Evolutionary conservation across 2,329 filamentous ascomycete species (phyloP).

Genomic region (Verruconis gallopava): DNA sequence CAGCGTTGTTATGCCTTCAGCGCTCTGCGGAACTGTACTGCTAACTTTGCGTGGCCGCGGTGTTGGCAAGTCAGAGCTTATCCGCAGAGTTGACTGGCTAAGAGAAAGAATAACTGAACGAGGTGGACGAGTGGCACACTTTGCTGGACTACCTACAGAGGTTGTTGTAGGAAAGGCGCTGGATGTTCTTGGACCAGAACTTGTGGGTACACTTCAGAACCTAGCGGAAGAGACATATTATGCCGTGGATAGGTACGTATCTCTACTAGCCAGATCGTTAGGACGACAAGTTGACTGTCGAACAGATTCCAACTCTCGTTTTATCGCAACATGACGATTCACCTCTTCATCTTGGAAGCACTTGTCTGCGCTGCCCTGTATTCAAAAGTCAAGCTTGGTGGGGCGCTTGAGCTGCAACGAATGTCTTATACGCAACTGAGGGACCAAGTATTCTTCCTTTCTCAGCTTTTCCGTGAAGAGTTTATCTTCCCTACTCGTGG

Average conservation of each 20-base stretch:
- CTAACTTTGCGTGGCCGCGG: constrained; percentile 83
- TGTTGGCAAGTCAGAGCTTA: constrained; percentile 74
- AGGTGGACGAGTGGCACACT: constrained; percentile 86
- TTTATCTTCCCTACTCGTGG: constrained; percentile 94
- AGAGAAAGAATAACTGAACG: constrained; percentile 68
- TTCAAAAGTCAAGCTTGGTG: constrained; percentile 77
- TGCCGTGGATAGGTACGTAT: constrained; percentile 62
- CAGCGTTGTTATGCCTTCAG: constrained; percentile 96
- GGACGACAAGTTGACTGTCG: constrained; percentile 10
- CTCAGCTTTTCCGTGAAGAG: constrained; percentile 81
- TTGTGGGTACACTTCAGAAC: constrained; percentile 68
- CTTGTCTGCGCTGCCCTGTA: constrained; percentile 86
- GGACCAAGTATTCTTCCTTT: constrained; percentile 77
- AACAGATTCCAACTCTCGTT: constrained; percentile 80
- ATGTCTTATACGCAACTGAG: constrained; percentile 62
- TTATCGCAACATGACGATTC: constrained; percentile 98
- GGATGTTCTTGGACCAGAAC: constrained; percentile 78
- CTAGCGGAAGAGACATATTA: constrained; percentile 87
- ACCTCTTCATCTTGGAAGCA: constrained; percentile 89
- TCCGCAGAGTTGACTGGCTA: constrained; percentile 83
- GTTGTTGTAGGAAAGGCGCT: constrained; percentile 80
- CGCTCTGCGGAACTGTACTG: constrained; percentile 84
- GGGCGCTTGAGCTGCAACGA: constrained; percentile 67
- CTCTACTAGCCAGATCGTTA: neutral
- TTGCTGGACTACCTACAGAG: constrained; percentile 65